These are phyloP conservation scores for Claviceps paspali DNA, from an alignment of 2,329 filamentous ascomycete genomes.

Conservation along the genomic window DNA sequence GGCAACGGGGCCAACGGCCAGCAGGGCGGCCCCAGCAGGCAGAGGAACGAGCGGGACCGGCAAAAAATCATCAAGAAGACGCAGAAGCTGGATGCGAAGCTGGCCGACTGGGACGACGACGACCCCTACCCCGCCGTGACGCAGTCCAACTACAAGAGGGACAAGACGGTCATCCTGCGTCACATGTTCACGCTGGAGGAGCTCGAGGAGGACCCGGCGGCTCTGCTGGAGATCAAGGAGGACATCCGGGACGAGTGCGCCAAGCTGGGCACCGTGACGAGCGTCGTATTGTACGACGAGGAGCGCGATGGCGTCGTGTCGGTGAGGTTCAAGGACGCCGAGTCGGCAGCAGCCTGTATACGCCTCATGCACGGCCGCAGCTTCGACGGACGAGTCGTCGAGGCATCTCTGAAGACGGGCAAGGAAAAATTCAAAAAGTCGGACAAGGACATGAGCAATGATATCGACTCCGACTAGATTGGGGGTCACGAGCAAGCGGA, in stretches of 20 bases:
- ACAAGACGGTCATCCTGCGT: slow-evolving; percentile 74
- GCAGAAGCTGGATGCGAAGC: slow-evolving; percentile 78
- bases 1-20: too few relatives aligned
- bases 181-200: slow-evolving; percentile 86
- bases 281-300: slow-evolving; percentile 77
- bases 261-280: slow-evolving; percentile 77
- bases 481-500: too few relatives aligned
- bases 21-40: too few relatives aligned
- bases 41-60: slow-evolving; percentile 52
- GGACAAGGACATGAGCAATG: slow-evolving; percentile 34
- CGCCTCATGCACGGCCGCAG: slow-evolving; percentile 63
- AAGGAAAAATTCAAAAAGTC: slow-evolving; percentile 60
- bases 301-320: slow-evolving; percentile 75
- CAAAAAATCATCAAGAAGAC: slow-evolving; percentile 85
- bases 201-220: slow-evolving; percentile 69
- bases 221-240: slow-evolving; percentile 81
- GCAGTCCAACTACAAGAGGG: slow-evolving; percentile 40
- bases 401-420: slow-evolving; percentile 56
- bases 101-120: slow-evolving; percentile 93
- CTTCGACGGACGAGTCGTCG: slow-evolving; percentile 58
- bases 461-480: slow-evolving; percentile 20
- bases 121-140: slow-evolving; percentile 37
- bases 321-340: slow-evolving; percentile 61
- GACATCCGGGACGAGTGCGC: slow-evolving; percentile 83
- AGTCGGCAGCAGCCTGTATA: slow-evolving; percentile 59